Base-by-base conservation (phyloP, 2,329 filamentous ascomycete species). In the Epichloe hybrida region DNA sequence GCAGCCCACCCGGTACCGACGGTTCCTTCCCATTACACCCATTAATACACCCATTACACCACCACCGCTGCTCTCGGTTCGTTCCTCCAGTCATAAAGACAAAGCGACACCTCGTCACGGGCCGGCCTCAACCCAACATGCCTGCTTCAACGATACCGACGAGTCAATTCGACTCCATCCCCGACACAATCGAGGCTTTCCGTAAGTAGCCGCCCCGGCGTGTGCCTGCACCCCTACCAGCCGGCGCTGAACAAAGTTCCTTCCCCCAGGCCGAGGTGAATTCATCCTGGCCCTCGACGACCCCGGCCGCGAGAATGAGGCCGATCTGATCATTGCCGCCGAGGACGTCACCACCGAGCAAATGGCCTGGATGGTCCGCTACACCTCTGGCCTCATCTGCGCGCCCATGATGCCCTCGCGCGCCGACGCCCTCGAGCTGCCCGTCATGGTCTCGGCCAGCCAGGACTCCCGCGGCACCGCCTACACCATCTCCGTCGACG, bases 251-350 rank as follows among this genome's bases (percentile, higher is more conserved):
- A 17, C 35, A 13, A 23, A 44, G 2, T 46, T 39, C 46, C 44
- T 15, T 17, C 17, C 15, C 15, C 47, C 57, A 87, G 83, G 75
- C 62, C 79, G 82, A 68, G 89, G 88, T 68, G 83, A 97, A 65
- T 97, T 97, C 76, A 84, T 98, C 65, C 82, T 98, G 55, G 91
- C 96, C 38, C 87, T 98, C 62, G 93, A 98, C 73, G 86, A 88
- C 59, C 82, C 88, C 56, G 80, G 83, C 55, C 90, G 93, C 68
- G 93, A 98, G 69, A 98, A 98, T 68, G 93, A 98, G 77, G 93
- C 90, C 68, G 93, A 98, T 72, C 80, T 98, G 46, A 96, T 97
- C 69, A 94, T 97, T 64, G 88, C 93, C 58, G 91, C 89, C 55
- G 74, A 88, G 58, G 78, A 85, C 61, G 72, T 96, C 56, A 95